Evolutionary conservation across 768 basidiomycete species (phyloP).

Genomic region (Naematelia aurantialba): DNA sequence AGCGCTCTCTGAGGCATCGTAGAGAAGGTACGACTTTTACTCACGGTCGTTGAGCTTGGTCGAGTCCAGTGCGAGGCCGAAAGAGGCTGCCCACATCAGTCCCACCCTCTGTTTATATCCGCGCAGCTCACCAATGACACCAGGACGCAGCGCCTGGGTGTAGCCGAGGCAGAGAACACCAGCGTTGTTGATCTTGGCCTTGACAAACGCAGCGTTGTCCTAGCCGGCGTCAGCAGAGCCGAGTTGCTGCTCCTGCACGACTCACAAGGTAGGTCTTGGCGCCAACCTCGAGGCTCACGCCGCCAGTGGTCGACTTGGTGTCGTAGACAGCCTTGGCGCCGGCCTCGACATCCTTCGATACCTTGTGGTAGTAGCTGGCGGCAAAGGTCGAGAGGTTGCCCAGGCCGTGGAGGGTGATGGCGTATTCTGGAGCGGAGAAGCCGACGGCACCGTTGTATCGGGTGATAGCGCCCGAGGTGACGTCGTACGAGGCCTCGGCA

Average conservation of each 20-base stretch:
- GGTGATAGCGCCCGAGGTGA: conserved; percentile 85
- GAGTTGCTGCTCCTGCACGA: conserved; percentile 53
- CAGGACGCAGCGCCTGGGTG: conserved; percentile 73
- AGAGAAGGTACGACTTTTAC: too few relatives aligned
- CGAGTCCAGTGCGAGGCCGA: conserved; percentile 94
- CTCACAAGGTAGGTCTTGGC: conserved; percentile 74
- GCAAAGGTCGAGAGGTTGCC: conserved; percentile 90
- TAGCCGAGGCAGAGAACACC: conserved; percentile 82
- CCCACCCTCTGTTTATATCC: not conserved
- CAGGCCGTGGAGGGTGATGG: conserved; percentile 87
- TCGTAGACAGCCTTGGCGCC: conserved; percentile 76
- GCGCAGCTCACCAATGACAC: conserved; percentile 26
- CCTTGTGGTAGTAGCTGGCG: conserved; percentile 91
- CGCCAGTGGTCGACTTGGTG: conserved; percentile 78
- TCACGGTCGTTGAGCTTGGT: conserved; percentile 76
- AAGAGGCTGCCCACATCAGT: conserved; percentile 54
- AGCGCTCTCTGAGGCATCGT: too few relatives aligned
- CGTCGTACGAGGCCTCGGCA: conserved; percentile 94
- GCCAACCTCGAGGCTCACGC: conserved; percentile 89
- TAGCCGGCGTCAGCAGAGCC: conserved; percentile 55
- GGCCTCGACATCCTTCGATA: conserved; percentile 49
- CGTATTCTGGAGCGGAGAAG: conserved; percentile 86
- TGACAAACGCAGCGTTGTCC: conserved; percentile 84
- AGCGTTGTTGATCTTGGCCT: conserved; percentile 97
- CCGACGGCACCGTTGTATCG: conserved; percentile 89